Conservation (phyloP, 495 filamentous ascomycete species). For the Pyrenula massariospora region DNA sequence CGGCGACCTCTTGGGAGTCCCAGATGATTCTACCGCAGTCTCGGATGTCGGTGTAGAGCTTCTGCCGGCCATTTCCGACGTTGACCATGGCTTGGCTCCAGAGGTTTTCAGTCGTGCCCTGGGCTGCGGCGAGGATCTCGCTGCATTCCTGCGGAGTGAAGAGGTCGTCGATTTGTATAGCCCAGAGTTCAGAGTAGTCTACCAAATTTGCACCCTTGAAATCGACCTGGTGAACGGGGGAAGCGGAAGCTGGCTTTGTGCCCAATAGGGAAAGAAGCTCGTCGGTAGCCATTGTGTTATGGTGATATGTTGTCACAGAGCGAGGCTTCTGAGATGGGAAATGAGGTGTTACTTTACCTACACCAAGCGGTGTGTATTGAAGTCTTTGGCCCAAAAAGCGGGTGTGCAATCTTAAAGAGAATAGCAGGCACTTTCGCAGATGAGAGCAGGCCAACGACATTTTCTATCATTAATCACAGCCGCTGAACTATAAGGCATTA, state of each 20-base stretch:
- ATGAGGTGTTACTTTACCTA: too few relatives aligned
- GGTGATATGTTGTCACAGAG: too few relatives aligned
- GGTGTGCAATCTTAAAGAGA: too few relatives aligned
- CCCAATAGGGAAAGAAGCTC: neutral
- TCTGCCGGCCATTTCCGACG: conserved; percentile 48
- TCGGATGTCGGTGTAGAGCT: conserved; percentile 40
- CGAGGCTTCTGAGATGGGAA: too few relatives aligned
- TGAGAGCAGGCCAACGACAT: too few relatives aligned
- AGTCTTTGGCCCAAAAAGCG: too few relatives aligned
- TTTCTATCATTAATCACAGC: too few relatives aligned
- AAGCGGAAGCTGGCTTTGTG: neutral
- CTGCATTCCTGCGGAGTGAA: conserved; percentile 25
- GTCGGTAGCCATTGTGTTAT: neutral
- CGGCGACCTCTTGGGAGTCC: conserved; percentile 50
- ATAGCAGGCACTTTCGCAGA: too few relatives aligned
- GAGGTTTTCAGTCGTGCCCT: conserved; percentile 11
- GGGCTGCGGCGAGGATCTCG: conserved; percentile 17
- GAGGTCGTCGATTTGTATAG: conserved; percentile 25
- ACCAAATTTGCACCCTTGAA: neutral
- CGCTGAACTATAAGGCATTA: too few relatives aligned
- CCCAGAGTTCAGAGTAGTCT: conserved; percentile 10
- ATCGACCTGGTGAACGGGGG: neutral
- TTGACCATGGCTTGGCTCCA: conserved; percentile 64
- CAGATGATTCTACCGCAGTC: conserved; percentile 68
- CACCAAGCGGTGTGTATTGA: too few relatives aligned